Percentiles rank a stretch among this genome's conserved stretches.
phyloP scores from a whole-genome alignment of 2,329 filamentous ascomycete genomes.

The Fusarium fujikuroi region DNA sequence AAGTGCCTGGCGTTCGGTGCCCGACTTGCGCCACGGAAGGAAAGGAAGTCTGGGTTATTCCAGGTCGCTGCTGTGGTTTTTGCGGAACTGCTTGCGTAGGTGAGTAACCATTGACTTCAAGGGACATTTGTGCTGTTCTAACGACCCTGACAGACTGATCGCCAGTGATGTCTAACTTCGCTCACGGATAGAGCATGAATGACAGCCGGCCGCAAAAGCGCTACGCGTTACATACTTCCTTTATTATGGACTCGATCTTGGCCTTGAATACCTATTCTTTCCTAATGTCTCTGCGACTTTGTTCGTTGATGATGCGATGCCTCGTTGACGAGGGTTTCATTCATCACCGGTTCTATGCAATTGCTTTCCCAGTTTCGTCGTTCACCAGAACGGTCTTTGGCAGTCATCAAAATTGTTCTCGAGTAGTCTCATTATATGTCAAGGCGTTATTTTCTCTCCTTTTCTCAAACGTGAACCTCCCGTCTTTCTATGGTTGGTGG shows the following conservation, averaged over 20 bases:
- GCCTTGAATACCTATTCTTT: background rate
- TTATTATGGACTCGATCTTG: background rate
- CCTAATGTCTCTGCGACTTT: background rate
- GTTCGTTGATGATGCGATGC: background rate
- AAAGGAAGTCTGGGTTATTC: background rate
- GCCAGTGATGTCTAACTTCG: background rate
- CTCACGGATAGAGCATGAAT: background rate
- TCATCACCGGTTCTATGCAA: background rate
- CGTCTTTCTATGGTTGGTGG: background rate
- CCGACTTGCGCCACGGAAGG: background rate
- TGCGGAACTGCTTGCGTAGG: background rate
- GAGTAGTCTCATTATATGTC: background rate
- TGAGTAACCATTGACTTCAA: background rate
- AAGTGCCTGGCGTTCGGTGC: background rate
- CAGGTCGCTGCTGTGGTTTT: background rate
- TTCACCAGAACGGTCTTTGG: background rate
- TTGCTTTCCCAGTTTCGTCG: background rate
- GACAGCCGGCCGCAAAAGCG: fast-evolving
- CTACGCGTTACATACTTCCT: fast-evolving
- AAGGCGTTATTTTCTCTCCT: background rate
- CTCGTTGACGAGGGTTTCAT: background rate
- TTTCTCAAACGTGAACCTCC: background rate
- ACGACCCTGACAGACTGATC: background rate
- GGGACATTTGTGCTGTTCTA: too few species aligned
- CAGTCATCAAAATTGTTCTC: background rate